These are phyloP conservation scores for Quercus mongolica DNA, from an alignment of 306 rosid species.

Conservation along the genomic window DNA sequence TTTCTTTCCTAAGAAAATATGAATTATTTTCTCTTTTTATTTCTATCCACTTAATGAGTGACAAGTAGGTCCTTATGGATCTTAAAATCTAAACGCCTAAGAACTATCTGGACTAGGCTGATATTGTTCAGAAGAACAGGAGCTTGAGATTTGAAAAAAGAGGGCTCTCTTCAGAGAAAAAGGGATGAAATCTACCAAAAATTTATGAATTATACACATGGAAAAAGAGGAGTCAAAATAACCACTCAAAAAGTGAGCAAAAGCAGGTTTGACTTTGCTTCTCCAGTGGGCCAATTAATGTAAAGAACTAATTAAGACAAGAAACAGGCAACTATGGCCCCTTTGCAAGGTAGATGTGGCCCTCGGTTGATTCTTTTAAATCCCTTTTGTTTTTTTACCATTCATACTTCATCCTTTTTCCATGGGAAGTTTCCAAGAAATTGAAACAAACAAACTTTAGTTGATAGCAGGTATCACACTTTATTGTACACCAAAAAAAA, in stretches of 20 bases:
- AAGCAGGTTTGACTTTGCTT: background rate
- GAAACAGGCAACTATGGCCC: background rate
- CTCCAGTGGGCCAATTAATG: background rate
- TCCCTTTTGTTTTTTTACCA: background rate
- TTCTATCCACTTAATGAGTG: background rate
- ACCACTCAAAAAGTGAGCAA: background rate
- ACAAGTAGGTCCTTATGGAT: background rate
- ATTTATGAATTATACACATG: too few relatives aligned
- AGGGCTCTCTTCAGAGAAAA: background rate
- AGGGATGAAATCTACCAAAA: too few relatives aligned
- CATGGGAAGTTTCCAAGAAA: background rate
- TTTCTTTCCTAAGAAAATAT: too few relatives aligned
- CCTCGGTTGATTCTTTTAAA: background rate
- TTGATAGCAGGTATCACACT: background rate
- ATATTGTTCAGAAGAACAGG: background rate
- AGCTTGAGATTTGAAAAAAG: background rate
- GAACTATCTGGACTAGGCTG: background rate
- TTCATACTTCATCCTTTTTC: background rate
- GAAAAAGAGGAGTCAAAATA: background rate
- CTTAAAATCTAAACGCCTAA: background rate
- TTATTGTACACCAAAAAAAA: too few relatives aligned
- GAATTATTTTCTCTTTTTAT: too few relatives aligned
- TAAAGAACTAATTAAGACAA: background rate
- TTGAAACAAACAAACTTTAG: background rate
- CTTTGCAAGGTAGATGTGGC: background rate